Percentiles rank a stretch among this genome's conserved stretches.
Evolutionary conservation across 805 yeast species (phyloP).

Genomic region (Spathaspora girioi): DNA sequence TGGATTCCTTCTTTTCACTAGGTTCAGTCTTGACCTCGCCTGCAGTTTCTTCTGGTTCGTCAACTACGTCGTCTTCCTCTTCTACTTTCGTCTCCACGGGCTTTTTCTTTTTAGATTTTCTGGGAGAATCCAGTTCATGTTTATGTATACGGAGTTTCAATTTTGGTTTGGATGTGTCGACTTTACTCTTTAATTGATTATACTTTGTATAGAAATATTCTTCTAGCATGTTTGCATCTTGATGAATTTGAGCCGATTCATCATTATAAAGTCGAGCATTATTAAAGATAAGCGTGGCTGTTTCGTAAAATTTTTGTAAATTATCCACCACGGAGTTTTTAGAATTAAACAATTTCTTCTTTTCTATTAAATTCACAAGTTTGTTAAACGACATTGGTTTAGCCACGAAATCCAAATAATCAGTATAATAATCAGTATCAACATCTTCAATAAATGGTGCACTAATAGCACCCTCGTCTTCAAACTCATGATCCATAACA

Average conservation of each 20-base stretch:
- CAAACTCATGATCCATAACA: conserved; percentile 41
- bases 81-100: conserved; percentile 15
- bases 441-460: conserved; percentile 78
- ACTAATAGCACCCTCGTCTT: conserved; percentile 51
- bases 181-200: conserved; percentile 21
- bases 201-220: conserved; percentile 46
- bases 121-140: conserved; percentile 12
- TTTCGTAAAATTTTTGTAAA: conserved; percentile 57
- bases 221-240: conserved; percentile 63
- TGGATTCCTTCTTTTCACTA: conserved; percentile 4
- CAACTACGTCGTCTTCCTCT: conserved; percentile 10
- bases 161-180: conserved; percentile 12
- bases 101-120: conserved; percentile 13
- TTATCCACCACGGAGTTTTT: conserved; percentile 33
- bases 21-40: conserved; percentile 4
- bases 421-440: conserved; percentile 68
- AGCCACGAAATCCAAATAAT: conserved; percentile 69
- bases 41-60: conserved; percentile 12
- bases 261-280: conserved; percentile 82
- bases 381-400: conserved; percentile 71
- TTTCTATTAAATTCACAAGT: conserved; percentile 50
- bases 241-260: conserved; percentile 64
- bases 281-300: conserved; percentile 59
- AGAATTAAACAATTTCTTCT: conserved; percentile 37
- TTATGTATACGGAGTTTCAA: conserved; percentile 22